Conservation (phyloP, 2,329 filamentous ascomycete genomes). For the Talaromyces sp. region DNA sequence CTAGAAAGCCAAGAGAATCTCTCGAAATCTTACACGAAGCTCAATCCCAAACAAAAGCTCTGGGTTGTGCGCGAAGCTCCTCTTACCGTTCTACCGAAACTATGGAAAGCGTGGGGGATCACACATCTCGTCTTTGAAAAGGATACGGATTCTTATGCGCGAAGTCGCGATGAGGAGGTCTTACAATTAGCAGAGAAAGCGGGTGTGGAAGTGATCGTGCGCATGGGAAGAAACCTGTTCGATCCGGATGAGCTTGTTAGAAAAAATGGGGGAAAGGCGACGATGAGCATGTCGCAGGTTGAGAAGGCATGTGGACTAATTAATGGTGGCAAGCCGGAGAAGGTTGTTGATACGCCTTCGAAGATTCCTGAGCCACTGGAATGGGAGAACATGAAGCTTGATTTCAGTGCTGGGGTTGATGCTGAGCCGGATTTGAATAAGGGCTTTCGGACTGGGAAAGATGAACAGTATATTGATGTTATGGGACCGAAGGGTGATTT, state of each 20-base stretch:
- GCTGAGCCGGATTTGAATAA: constrained; percentile 63
- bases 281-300: constrained; percentile 73
- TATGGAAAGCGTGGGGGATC: constrained; percentile 73
- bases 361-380: constrained; percentile 61
- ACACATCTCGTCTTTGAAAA: constrained; percentile 79
- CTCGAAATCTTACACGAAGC: constrained; percentile 65
- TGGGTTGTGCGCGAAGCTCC: constrained; percentile 73
- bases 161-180: constrained; percentile 64
- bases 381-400: constrained; percentile 59
- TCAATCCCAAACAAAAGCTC: constrained; percentile 72
- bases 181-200: constrained; percentile 62
- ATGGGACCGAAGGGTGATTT: constrained; percentile 71
- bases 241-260: constrained; percentile 71
- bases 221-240: constrained; percentile 69
- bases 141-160: constrained; percentile 74
- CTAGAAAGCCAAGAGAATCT: constrained; percentile 75
- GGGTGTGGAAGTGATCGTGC: constrained; percentile 69
- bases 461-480: constrained; percentile 62
- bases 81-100: constrained; percentile 69
- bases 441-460: constrained; percentile 55
- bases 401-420: constrained; percentile 56
- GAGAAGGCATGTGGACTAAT: constrained; percentile 65
- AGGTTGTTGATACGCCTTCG: constrained; percentile 63
- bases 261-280: constrained; percentile 68
- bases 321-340: constrained; percentile 57